Percentiles rank a stretch among this genome's conserved stretches.
phyloP scores from a whole-genome alignment of 306 rosid genomes.

The Cicer cuneatum region DNA sequence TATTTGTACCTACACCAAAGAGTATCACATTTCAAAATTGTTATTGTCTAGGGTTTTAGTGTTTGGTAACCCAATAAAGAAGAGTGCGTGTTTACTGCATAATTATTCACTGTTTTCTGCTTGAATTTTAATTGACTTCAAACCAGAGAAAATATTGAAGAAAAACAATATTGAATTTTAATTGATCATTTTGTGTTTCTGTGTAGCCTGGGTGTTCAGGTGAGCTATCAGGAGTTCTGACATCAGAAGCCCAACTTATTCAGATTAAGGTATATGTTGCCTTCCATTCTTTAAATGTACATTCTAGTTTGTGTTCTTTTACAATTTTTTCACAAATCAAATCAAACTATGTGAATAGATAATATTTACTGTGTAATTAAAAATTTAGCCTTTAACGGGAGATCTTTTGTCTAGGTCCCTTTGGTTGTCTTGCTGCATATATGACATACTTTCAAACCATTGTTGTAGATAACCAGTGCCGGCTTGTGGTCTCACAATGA shows the following conservation, averaged over 20 bases:
- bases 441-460: constrained; percentile 29
- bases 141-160: too few relatives aligned
- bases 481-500: constrained; percentile 84
- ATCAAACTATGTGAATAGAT: constrained; percentile 15
- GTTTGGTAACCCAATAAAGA: constrained; percentile 23
- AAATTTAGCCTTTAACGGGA: constrained; percentile 27
- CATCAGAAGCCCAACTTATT: constrained; percentile 81
- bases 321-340: background rate
- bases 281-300: constrained; percentile 30
- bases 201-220: constrained; percentile 97
- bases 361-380: background rate
- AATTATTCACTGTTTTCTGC: constrained; percentile 12
- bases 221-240: constrained; percentile 75
- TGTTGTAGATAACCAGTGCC: constrained; percentile 72
- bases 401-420: constrained; percentile 35
- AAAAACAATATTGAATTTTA: too few relatives aligned
- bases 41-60: constrained; percentile 21
- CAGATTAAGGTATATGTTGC: constrained; percentile 74
- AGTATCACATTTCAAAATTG: background rate
- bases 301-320: constrained; percentile 26
- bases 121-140: constrained; percentile 2
- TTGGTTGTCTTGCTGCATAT: constrained; percentile 40
- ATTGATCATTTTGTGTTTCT: constrained; percentile 41
- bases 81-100: constrained; percentile 1
- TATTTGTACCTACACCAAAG: background rate